A percentile compares a stretch with the other conserved stretches of the same genome.
These are phyloP conservation scores for Acanthamoeba lenticulata DNA, from an alignment of 208 protist species.

Conservation along the genomic window DNA sequence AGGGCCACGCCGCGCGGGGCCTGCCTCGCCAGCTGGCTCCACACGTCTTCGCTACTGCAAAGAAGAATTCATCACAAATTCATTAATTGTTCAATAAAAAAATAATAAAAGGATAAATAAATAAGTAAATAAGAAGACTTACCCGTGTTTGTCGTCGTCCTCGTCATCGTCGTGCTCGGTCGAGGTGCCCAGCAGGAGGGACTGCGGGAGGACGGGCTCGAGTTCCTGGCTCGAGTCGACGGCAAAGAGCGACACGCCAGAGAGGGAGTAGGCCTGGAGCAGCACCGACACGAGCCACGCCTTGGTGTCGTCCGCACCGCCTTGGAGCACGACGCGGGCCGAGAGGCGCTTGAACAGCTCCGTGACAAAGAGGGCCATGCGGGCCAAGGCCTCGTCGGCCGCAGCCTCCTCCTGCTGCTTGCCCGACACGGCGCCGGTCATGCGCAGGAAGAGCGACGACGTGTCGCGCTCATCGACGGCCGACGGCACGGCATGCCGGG, in stretches of 20 bases:
- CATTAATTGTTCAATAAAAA: neutral
- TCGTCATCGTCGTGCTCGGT: neutral
- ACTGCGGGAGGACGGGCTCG: neutral
- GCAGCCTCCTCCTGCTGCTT: neutral
- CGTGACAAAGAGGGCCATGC: conserved; percentile 34
- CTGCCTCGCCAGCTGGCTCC: conserved; percentile 6
- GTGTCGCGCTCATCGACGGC: neutral
- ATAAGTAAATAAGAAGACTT: neutral
- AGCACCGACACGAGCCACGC: neutral
- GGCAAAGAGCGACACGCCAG: conserved; percentile 18
- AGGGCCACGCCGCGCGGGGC: neutral
- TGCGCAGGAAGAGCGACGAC: neutral
- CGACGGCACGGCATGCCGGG: conserved; percentile 5
- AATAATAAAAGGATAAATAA: neutral
- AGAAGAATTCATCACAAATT: neutral
- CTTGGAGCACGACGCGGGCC: neutral
- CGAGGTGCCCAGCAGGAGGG: neutral
- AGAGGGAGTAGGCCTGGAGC: conserved; percentile 30
- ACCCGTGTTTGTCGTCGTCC: neutral
- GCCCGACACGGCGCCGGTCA: neutral
- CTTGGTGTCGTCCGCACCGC: neutral
- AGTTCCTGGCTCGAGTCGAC: neutral
- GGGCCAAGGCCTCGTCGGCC: neutral
- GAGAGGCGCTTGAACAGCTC: neutral
- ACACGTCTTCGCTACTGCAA: neutral